Percentiles rank a stretch among this genome's conserved stretches.
Evolutionary conservation across 192 early-diverging fungal species (phyloP).

Genomic region (Chytriomyces sp.): DNA sequence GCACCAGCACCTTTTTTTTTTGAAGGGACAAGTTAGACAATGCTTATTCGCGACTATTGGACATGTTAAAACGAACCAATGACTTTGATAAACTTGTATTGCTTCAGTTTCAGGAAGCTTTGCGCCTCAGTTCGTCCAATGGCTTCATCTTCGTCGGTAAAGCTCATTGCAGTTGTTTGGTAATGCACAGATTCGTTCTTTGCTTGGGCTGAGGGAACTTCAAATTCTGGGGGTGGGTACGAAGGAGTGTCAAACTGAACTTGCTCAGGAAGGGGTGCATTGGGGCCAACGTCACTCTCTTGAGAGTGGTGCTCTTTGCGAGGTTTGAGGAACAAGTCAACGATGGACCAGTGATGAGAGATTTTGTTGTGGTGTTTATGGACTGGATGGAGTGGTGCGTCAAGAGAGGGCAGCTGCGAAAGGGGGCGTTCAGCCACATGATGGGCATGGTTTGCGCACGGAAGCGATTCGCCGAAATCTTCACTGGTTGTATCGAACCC

Average conservation of each 20-base stretch:
- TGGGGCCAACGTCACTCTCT: background rate
- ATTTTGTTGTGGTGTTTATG: background rate
- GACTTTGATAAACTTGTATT: conserved; percentile 40
- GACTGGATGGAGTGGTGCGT: background rate
- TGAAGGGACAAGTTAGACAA: background rate
- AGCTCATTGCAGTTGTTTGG: background rate
- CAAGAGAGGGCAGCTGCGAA: background rate
- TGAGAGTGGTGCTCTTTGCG: background rate
- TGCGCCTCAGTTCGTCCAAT: background rate
- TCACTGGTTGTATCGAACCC: background rate
- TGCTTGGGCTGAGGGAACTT: background rate
- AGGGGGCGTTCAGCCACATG: background rate
- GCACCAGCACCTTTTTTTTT: conserved; percentile 26
- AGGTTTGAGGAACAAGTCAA: background rate
- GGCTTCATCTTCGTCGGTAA: conserved; percentile 1
- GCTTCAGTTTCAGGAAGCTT: background rate
- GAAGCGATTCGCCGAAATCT: background rate
- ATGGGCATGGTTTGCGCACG: background rate
- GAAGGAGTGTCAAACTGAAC: background rate
- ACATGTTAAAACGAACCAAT: conserved; percentile 8
- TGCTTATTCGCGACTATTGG: background rate
- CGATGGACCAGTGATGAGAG: background rate
- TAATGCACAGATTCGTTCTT: background rate
- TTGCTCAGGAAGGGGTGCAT: background rate
- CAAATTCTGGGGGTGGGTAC: background rate